These are phyloP conservation scores for Gossypium stocksii DNA, from an alignment of 345 rosid genomes.

Conservation along the genomic window DNA sequence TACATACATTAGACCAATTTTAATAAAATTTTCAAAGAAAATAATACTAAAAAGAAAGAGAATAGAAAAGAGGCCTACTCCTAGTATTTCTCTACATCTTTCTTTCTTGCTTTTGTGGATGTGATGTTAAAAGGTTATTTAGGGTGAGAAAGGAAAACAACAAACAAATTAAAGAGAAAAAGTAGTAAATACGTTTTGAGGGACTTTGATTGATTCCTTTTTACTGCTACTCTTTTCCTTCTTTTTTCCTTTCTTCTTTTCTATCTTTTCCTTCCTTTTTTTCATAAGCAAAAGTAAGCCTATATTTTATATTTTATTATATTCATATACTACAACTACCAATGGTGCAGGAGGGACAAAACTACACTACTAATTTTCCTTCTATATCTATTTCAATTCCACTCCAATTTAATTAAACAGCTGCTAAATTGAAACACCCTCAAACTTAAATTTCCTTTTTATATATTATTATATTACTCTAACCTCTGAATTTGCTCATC, in stretches of 20 bases:
- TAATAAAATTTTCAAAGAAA: conserved; percentile 5
- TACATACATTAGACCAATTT: conserved; percentile 4
- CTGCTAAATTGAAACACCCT: too few species aligned
- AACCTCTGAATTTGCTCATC: conserved; percentile 33
- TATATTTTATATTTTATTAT: conserved; percentile 12
- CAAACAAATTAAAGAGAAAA: conserved; percentile 6
- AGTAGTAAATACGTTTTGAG: conserved; percentile 13
- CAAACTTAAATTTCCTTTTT: too few species aligned
- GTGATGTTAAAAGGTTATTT: not conserved
- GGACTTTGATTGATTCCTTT: conserved; percentile 28
- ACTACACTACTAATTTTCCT: too few species aligned
- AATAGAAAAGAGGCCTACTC: not conserved
- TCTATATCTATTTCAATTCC: too few species aligned
- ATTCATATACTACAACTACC: too few species aligned
- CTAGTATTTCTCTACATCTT: not conserved
- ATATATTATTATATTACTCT: not conserved
- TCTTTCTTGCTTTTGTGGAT: not conserved
- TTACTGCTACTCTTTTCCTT: conserved; percentile 11
- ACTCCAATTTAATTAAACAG: too few species aligned
- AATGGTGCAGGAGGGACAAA: too few species aligned
- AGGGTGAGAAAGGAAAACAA: conserved; percentile 22
- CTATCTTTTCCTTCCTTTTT: conserved; percentile 1
- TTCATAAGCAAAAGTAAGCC: conserved; percentile 1
- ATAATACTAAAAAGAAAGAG: not conserved
- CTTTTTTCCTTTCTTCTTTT: conserved; percentile 12